Percentiles rank a stretch among this genome's conserved stretches.
These are phyloP conservation scores for Metarhizium humberi DNA, from an alignment of 2,329 filamentous ascomycete genomes.

Conservation along the genomic window DNA sequence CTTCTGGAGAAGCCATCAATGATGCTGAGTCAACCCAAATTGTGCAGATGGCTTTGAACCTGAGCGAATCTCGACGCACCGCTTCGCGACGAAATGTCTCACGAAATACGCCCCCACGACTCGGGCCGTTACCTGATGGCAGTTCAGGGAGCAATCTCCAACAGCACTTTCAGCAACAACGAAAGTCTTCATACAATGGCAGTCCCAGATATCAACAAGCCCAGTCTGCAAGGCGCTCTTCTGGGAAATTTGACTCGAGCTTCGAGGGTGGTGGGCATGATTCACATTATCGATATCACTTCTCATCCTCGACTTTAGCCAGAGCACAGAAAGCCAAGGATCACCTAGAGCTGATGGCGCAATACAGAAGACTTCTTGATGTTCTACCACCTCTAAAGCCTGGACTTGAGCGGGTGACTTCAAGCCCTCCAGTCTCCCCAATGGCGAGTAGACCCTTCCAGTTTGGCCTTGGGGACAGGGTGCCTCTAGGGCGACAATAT, in stretches of 20 bases:
- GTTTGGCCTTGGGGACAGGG: constrained; percentile 16
- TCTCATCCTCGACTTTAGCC: constrained; percentile 71
- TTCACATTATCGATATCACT: constrained; percentile 48
- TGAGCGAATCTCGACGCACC: constrained; percentile 71
- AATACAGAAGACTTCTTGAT: constrained; percentile 75
- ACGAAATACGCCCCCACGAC: constrained; percentile 39
- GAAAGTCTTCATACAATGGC: constrained; percentile 49
- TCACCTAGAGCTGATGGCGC: constrained; percentile 75
- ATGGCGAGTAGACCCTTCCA: constrained; percentile 20
- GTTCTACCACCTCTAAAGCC: constrained; percentile 64
- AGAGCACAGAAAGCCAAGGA: constrained; percentile 77
- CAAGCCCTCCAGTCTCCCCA: constrained; percentile 34
- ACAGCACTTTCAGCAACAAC: constrained; percentile 64
- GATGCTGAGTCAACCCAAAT: constrained; percentile 80
- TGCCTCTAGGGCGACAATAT: constrained; percentile 58
- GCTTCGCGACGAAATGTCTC: constrained; percentile 49
- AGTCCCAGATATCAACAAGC: constrained; percentile 46
- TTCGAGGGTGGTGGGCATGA: constrained; percentile 34
- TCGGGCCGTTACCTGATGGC: constrained; percentile 43
- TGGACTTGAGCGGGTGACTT: constrained; percentile 26
- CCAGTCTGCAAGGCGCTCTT: constrained; percentile 29
- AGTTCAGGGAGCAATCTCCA: constrained; percentile 49
- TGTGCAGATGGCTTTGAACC: constrained; percentile 80
- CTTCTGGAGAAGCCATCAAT: constrained; percentile 21
- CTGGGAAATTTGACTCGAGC: constrained; percentile 28